A percentile compares a stretch with the other conserved stretches of the same genome.
Evolutionary conservation across 108 stramenopile genomes (phyloP).

Genomic region (Cyclotella atomus): DNA sequence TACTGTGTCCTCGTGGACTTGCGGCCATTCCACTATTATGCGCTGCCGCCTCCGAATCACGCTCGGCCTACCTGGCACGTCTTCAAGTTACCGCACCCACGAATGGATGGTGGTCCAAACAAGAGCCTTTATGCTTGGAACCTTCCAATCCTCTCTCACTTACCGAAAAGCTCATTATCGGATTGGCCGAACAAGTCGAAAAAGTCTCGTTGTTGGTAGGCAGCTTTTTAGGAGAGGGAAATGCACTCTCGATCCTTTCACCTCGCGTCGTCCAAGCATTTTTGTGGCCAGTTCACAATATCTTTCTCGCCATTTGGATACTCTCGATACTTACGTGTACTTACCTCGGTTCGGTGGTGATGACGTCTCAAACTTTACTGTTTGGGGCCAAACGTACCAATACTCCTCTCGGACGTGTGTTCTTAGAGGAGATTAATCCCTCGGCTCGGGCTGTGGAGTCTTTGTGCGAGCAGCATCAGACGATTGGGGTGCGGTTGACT

Average conservation of each 20-base stretch:
- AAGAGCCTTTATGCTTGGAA: slow-evolving; percentile 76
- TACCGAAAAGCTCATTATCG: slow-evolving; percentile 66
- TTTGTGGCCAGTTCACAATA: slow-evolving; percentile 87
- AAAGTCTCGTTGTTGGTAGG: slow-evolving; percentile 46
- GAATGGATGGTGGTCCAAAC: slow-evolving; percentile 85
- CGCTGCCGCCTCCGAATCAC: slow-evolving; percentile 83
- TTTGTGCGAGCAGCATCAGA: slow-evolving; percentile 76
- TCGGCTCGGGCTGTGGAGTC: slow-evolving; percentile 46
- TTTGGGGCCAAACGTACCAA: slow-evolving; percentile 81
- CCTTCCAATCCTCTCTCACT: slow-evolving; percentile 54
- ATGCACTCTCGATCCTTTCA: slow-evolving; percentile 34
- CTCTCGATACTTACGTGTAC: slow-evolving; percentile 64
- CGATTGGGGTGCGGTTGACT: slow-evolving; percentile 65
- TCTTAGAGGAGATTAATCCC: slow-evolving; percentile 61
- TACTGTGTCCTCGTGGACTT: slow-evolving; percentile 67
- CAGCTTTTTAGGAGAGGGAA: slow-evolving; percentile 29
- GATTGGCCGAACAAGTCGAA: slow-evolving; percentile 63
- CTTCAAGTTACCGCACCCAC: slow-evolving; percentile 52
- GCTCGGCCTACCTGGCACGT: slow-evolving; percentile 74
- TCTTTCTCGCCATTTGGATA: slow-evolving; percentile 78
- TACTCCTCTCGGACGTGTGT: slow-evolving; percentile 53
- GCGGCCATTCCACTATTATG: slow-evolving; percentile 84
- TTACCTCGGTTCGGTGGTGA: slow-evolving; percentile 39
- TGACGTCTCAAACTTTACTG: slow-evolving; percentile 61
- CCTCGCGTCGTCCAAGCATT: slow-evolving; percentile 65